A percentile compares a stretch with the other conserved stretches of the same genome.
These are phyloP conservation scores for Arthrobotrys iridis DNA, from an alignment of 2,329 filamentous ascomycete genomes.

Conservation along the genomic window DNA sequence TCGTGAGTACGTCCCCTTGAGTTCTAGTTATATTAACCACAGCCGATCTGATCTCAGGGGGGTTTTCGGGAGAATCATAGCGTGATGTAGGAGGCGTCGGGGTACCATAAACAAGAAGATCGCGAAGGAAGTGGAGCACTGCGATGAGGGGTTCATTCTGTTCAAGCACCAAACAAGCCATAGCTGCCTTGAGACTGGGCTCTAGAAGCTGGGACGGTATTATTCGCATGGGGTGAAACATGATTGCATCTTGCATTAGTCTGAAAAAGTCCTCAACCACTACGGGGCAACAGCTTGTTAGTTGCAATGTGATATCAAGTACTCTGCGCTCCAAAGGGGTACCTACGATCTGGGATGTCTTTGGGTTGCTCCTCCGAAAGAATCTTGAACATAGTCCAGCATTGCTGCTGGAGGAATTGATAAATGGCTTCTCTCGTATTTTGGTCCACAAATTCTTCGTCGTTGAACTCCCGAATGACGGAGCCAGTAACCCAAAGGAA, in stretches of 20 bases:
- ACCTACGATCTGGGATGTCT: conserved; percentile 65
- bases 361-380: conserved; percentile 80
- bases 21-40: conserved; percentile 76
- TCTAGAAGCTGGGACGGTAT: conserved; percentile 81
- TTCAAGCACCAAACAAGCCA: conserved; percentile 85
- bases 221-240: conserved; percentile 88
- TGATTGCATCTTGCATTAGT: conserved; percentile 85
- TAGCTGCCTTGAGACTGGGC: conserved; percentile 85
- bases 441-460: conserved; percentile 82
- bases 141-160: conserved; percentile 91
- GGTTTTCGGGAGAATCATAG: conserved; percentile 69
- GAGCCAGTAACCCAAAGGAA: conserved; percentile 99
- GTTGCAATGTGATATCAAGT: conserved; percentile 41
- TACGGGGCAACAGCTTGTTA: conserved; percentile 56
- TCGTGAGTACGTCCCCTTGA: conserved; percentile 81
- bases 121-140: conserved; percentile 90
- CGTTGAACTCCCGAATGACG: conserved; percentile 93
- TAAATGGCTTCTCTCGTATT: conserved; percentile 89
- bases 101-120: conserved; percentile 85
- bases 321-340: background rate
- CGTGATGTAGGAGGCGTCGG: conserved; percentile 72
- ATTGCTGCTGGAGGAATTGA: conserved; percentile 92
- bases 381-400: conserved; percentile 85
- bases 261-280: conserved; percentile 98
- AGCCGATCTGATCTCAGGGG: conserved; percentile 74